phyloP scores from a whole-genome alignment of 169 alveolate species.

The Eimeria brunetti region DNA sequence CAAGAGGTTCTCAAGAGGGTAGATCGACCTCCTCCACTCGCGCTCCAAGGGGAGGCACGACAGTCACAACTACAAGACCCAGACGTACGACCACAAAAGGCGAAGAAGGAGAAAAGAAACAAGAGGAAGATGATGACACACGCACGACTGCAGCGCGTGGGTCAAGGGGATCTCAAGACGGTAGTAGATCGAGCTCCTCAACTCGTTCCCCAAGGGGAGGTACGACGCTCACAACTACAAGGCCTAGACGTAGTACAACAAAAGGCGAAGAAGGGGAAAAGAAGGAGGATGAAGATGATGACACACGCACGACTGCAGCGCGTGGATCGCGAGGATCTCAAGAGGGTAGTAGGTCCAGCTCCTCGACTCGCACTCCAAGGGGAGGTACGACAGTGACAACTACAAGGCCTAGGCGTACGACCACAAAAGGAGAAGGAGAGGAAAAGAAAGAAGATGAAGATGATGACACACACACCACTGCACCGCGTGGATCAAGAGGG shows the following conservation, averaged over 20 bases:
- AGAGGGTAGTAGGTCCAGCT: not conserved
- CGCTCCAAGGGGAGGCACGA: constrained; percentile 2
- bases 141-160: not conserved
- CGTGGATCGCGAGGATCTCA: not conserved
- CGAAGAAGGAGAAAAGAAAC: not conserved
- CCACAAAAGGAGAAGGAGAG: not conserved
- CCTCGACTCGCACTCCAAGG: constrained; percentile 18
- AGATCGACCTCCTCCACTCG: not conserved
- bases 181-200: not conserved
- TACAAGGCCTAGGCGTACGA: not conserved
- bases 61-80: not conserved
- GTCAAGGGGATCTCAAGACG: not conserved
- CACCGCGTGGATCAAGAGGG: not conserved
- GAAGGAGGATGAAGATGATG: not conserved
- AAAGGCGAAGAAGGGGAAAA: not conserved
- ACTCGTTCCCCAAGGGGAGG: not conserved
- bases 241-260: not conserved
- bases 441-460: not conserved
- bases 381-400: constrained; percentile 36
- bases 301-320: not conserved
- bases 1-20: not conserved
- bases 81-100: not conserved
- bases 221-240: not conserved
- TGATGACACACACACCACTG: constrained; percentile 2
- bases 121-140: not conserved